Percentiles rank a stretch among this genome's conserved stretches.
These are phyloP conservation scores for Fraxinus nigra DNA, from an alignment of 305 asterid species.

Conservation along the genomic window DNA sequence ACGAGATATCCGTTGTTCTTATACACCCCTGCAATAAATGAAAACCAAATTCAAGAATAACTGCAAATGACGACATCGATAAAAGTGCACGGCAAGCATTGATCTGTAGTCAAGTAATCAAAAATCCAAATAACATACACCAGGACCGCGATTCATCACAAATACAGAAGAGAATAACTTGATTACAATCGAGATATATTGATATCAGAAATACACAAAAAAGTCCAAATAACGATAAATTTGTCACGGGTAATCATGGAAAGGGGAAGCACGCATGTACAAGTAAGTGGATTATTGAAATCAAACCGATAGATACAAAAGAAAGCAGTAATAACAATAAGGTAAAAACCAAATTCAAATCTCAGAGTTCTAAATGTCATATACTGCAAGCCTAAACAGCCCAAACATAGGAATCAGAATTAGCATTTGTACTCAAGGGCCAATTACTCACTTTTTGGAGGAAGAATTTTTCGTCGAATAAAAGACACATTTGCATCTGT, in stretches of 20 bases:
- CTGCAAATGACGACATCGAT: not conserved
- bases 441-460: conserved; percentile 26
- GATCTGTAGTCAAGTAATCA: not conserved
- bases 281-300: not conserved
- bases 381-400: not conserved
- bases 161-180: not conserved
- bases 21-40: conserved; percentile 24
- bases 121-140: not conserved
- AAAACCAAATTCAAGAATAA: not conserved
- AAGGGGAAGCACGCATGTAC: not conserved
- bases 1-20: conserved; percentile 31
- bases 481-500: not conserved
- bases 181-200: not conserved
- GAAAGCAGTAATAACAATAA: not conserved
- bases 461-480: conserved; percentile 10
- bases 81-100: not conserved
- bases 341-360: not conserved
- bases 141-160: not conserved
- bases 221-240: not conserved
- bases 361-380: not conserved
- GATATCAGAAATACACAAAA: not conserved
- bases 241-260: not conserved
- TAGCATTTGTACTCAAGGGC: not conserved
- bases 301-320: not conserved
- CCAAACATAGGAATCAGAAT: not conserved